phyloP scores from a whole-genome alignment of 148 eudicot genomes.

The Rhododendron kiyosumense region DNA sequence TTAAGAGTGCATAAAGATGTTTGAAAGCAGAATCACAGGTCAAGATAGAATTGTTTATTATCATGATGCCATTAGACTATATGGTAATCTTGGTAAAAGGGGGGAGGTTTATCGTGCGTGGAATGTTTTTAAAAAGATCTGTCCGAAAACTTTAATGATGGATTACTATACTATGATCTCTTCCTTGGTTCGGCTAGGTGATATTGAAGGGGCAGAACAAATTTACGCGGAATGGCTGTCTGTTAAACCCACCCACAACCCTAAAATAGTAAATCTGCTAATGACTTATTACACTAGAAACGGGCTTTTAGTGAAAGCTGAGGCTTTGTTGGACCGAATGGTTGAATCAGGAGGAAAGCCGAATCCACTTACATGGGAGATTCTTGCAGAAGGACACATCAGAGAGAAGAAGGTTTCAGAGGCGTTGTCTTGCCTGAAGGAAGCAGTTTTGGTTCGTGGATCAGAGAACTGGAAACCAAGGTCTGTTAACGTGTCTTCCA shows the following conservation, averaged over 20 bases:
- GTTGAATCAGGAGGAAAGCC: conserved; percentile 57
- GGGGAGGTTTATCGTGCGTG: conserved; percentile 74
- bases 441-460: conserved; percentile 43
- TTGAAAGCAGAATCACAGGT: conserved; percentile 53
- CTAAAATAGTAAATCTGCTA: conserved; percentile 66
- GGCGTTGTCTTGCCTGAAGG: conserved; percentile 62
- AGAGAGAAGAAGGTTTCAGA: conserved; percentile 46
- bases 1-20: conserved; percentile 47
- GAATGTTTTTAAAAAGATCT: conserved; percentile 53
- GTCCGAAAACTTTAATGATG: conserved; percentile 45
- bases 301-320: conserved; percentile 52
- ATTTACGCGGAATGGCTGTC: conserved; percentile 66
- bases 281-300: conserved; percentile 53
- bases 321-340: conserved; percentile 53
- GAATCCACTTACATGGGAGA: conserved; percentile 65
- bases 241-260: conserved; percentile 45
- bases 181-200: conserved; percentile 60
- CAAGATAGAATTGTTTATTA: conserved; percentile 67
- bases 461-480: conserved; percentile 61
- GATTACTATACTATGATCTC: conserved; percentile 74
- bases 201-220: conserved; percentile 70
- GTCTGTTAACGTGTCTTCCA: conserved; percentile 32
- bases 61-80: conserved; percentile 55
- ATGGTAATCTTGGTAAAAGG: conserved; percentile 59
- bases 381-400: conserved; percentile 56